A percentile compares a stretch with the other conserved stretches of the same genome.
Evolutionary conservation across 495 filamentous ascomycete genomes (phyloP).

Genomic region (Aspergillus incahuasiensis): DNA sequence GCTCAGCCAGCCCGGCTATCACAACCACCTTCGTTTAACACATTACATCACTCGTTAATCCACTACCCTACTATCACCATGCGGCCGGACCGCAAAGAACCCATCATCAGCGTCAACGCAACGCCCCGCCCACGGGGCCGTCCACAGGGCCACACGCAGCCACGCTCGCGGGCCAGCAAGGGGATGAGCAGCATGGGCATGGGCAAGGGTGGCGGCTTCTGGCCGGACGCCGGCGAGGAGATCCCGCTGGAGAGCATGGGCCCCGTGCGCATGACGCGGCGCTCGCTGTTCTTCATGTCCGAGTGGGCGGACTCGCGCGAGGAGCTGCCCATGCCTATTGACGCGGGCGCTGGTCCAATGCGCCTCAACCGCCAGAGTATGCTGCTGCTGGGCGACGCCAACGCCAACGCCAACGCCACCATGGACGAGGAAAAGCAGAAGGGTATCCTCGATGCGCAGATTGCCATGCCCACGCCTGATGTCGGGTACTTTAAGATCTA

Average conservation of each 20-base stretch:
- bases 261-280: not conserved
- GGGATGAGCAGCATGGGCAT: not conserved
- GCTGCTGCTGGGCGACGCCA: constrained; percentile 7
- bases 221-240: not conserved
- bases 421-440: constrained; percentile 38
- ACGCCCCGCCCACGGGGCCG: too few relatives aligned
- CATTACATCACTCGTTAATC: not conserved
- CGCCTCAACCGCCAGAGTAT: not conserved
- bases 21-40: too few relatives aligned
- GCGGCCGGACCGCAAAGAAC: not conserved
- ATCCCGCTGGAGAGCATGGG: not conserved
- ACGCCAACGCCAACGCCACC: not conserved
- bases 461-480: constrained; percentile 61
- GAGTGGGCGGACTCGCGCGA: not conserved
- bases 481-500: constrained; percentile 65
- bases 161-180: not conserved
- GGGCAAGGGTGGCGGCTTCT: not conserved
- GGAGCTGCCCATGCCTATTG: constrained; percentile 1
- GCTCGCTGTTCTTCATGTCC: not conserved
- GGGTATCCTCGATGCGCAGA: constrained; percentile 63
- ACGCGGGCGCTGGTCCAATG: not conserved
- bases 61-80: not conserved
- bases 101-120: not conserved
- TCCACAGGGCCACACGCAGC: too few relatives aligned
- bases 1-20: too few relatives aligned